phyloP scores from a whole-genome alignment of 179 eudicot genomes.

The Corrigiola litoralis region DNA sequence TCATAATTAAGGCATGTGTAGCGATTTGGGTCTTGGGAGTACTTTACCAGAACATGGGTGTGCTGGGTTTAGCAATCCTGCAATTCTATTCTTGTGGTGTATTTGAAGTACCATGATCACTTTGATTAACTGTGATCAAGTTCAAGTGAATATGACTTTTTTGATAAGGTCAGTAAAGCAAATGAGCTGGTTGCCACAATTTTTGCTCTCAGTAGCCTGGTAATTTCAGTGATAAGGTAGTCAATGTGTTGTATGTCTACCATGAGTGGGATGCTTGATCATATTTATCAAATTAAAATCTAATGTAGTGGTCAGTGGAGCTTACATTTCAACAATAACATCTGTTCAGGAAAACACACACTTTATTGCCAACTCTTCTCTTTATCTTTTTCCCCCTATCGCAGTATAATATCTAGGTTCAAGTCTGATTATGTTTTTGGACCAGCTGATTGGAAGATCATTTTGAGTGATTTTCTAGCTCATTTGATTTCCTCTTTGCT shows the following conservation, averaged over 20 bases:
- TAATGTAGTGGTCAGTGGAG: not conserved
- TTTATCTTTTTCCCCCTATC: not conserved
- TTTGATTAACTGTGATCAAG: no score
- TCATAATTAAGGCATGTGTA: not conserved
- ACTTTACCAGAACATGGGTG: not conserved
- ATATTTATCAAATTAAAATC: not conserved
- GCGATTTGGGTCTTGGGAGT: not conserved
- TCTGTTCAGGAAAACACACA: no score
- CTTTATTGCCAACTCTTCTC: no score
- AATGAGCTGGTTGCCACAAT: not conserved
- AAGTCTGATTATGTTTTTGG: not conserved
- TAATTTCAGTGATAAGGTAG: not conserved
- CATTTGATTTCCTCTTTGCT: constrained; percentile 7
- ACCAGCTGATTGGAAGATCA: not conserved
- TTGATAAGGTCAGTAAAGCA: not conserved
- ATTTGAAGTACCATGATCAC: not conserved
- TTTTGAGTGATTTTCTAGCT: not conserved
- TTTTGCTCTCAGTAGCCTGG: not conserved
- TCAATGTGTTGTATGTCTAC: not conserved
- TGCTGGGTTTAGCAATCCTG: not conserved
- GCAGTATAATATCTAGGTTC: not conserved
- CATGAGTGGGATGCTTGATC: not conserved
- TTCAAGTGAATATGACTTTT: not conserved
- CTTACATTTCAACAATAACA: no score
- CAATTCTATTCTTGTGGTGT: not conserved